Evolutionary conservation across 805 yeast genomes (phyloP).

Genomic region (Candida chauliodis): DNA sequence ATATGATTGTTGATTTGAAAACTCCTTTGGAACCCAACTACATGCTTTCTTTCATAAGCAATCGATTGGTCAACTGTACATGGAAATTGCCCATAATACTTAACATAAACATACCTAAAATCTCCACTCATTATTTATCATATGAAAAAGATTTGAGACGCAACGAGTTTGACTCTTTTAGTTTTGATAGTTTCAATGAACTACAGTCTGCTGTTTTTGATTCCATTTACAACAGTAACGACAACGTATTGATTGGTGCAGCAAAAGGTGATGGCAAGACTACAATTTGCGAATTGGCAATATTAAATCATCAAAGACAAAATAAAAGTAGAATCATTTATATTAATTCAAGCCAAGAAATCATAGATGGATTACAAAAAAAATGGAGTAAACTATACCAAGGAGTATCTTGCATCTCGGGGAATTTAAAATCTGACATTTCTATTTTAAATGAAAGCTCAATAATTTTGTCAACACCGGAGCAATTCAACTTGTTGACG

Average conservation of each 20-base stretch:
- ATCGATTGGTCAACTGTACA: constrained; percentile 81
- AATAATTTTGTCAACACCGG: constrained; percentile 73
- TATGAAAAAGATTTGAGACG: constrained; percentile 29
- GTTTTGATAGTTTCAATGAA: constrained; percentile 58
- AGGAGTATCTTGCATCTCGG: constrained; percentile 55
- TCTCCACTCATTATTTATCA: constrained; percentile 47
- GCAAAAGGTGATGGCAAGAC: constrained; percentile 79
- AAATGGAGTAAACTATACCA: constrained; percentile 54
- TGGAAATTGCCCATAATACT: constrained; percentile 58
- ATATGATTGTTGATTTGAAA: constrained; percentile 57
- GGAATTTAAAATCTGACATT: constrained; percentile 53
- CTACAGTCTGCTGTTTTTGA: constrained; percentile 73
- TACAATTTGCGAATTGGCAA: constrained; percentile 65
- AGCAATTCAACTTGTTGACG: constrained; percentile 68
- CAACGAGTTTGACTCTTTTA: constrained; percentile 47
- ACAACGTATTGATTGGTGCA: constrained; percentile 62
- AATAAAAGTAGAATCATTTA: constrained; percentile 70
- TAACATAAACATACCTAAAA: constrained; percentile 54
- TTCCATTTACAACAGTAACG: constrained; percentile 53
- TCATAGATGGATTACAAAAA: constrained; percentile 43
- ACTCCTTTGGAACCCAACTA: constrained; percentile 67
- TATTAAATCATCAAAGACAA: constrained; percentile 69
- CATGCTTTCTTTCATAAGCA: constrained; percentile 70
- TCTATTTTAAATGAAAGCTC: constrained; percentile 57
- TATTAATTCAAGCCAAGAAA: constrained; percentile 59